phyloP scores from a whole-genome alignment of 2,329 filamentous ascomycete genomes.

The Escovopsis weberi region DNA sequence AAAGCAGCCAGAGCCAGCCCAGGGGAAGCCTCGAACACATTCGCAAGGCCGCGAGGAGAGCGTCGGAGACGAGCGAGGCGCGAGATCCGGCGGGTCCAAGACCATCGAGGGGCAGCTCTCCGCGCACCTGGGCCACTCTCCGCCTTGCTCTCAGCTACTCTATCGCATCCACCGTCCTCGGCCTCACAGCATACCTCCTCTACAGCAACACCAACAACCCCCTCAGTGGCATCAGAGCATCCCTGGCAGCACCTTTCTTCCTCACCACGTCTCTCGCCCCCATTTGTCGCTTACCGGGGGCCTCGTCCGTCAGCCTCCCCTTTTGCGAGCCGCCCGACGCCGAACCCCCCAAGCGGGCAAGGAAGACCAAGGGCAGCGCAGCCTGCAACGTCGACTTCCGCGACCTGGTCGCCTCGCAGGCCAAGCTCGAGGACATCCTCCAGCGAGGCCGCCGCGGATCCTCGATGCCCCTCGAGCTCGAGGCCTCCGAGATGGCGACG shows the following conservation, averaged over 20 bases:
- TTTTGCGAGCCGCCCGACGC: conserved; percentile 37
- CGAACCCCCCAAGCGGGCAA: too few relatives aligned
- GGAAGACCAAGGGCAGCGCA: conserved; percentile 10
- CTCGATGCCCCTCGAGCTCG: conserved; percentile 64
- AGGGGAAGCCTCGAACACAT: neutral
- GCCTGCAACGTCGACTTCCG: conserved; percentile 48
- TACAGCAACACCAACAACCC: conserved; percentile 45
- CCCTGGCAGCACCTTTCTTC: too few relatives aligned
- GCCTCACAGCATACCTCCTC: conserved; percentile 46
- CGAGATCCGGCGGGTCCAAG: neutral
- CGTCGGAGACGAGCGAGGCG: too few relatives aligned
- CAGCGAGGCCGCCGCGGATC: conserved; percentile 51
- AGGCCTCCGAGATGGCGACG: conserved; percentile 58
- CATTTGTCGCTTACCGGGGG: conserved; percentile 54
- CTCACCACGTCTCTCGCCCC: conserved; percentile 50
- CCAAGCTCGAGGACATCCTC: conserved; percentile 62
- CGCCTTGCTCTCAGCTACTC: conserved; percentile 44
- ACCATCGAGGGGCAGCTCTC: conserved; percentile 10
- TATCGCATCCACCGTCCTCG: conserved; percentile 48
- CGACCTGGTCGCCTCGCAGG: conserved; percentile 57
- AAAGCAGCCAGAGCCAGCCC: neutral
- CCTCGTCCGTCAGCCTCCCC: conserved; percentile 43
- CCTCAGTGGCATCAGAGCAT: too few relatives aligned
- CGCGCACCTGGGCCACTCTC: conserved; percentile 33
- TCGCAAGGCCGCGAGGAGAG: too few relatives aligned